These are phyloP conservation scores for Taphrina confusa DNA, from an alignment of 1,139 yeast species.

Conservation along the genomic window DNA sequence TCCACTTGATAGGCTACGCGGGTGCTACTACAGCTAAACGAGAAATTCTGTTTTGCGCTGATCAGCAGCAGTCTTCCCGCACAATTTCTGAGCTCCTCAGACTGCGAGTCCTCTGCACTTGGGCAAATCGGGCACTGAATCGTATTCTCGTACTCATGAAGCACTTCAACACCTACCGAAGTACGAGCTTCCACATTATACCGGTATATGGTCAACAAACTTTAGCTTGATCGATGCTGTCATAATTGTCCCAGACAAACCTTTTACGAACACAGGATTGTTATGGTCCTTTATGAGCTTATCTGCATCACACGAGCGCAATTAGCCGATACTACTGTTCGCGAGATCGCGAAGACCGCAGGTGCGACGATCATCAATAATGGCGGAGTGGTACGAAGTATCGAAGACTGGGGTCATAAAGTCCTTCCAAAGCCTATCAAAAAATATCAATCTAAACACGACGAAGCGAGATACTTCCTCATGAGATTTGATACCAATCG, in stretches of 20 bases:
- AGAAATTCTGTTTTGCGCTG: constrained; percentile 7
- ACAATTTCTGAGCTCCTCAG: background rate
- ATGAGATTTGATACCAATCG: constrained; percentile 34
- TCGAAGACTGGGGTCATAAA: constrained; percentile 25
- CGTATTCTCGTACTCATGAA: too few species aligned
- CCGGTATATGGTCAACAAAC: too few species aligned
- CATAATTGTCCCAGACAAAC: too few species aligned
- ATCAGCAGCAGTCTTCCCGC: constrained; percentile 15
- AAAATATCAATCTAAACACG: constrained; percentile 27
- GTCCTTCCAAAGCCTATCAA: constrained; percentile 24
- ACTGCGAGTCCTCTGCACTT: too few species aligned
- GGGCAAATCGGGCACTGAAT: too few species aligned
- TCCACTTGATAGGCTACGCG: too few species aligned
- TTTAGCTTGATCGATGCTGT: too few species aligned
- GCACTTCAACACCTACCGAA: too few species aligned
- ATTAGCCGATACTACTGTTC: constrained; percentile 26
- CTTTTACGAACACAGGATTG: too few species aligned
- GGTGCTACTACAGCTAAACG: background rate
- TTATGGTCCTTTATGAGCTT: constrained; percentile 31
- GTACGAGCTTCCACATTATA: too few species aligned
- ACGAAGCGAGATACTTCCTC: constrained; percentile 22
- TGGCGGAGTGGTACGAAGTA: constrained; percentile 32
- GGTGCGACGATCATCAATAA: constrained; percentile 29
- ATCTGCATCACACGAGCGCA: constrained; percentile 23
- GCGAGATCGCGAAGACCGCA: constrained; percentile 33